Base-by-base conservation (phyloP, 2,329 filamentous ascomycete genomes). In the Botrytis sinoallii region DNA sequence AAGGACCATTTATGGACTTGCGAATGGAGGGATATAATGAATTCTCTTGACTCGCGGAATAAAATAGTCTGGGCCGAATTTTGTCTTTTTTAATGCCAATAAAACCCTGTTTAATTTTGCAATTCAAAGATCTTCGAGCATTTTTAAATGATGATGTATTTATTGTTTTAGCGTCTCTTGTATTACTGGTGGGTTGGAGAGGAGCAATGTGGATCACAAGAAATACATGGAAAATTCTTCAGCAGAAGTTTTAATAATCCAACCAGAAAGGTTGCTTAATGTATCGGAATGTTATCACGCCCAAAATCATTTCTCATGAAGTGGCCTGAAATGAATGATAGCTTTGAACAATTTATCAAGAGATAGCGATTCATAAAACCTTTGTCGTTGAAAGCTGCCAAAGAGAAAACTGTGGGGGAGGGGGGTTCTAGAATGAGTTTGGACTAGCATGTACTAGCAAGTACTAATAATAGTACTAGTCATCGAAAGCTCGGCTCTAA, bases 1-100 rank as follows among this genome's bases (percentile, higher is more conserved):
- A 78, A 25, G 78, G 78, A 14, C 79, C 78, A 20, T 80, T 77
- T 75, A 73, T 78, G 60, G 77, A 80, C 75, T 71, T 79, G 22
- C 73, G 57, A 20, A 68, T 68, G 65, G 65, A 55, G 25, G 65
- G 46, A 8, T 68, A 68, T 52, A 55, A 38, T 57, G 44, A 55
- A 16, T 52, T 68, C 22, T 67, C 44, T 46, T 52, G 64, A 67
- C 6, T 22, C 2, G 18, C 2, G 18, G 29, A 38, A 7, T 35
- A 35, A 20, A 38, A 38, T 16, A 22, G 20, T 20, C 1, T 35
- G 10, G 9, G 4, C 20, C 10, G 1, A 9, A 61, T 20, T 12
- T 25, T n/a, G 2, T 1, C 14, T 3, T 60, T 60, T 22, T 7
- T n/a, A 3, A 22, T 29, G n/a, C 52, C n/a, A 57, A 18, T 18